Conservation (phyloP, 768 basidiomycete species). For the Macrolepiota dolichaula region DNA sequence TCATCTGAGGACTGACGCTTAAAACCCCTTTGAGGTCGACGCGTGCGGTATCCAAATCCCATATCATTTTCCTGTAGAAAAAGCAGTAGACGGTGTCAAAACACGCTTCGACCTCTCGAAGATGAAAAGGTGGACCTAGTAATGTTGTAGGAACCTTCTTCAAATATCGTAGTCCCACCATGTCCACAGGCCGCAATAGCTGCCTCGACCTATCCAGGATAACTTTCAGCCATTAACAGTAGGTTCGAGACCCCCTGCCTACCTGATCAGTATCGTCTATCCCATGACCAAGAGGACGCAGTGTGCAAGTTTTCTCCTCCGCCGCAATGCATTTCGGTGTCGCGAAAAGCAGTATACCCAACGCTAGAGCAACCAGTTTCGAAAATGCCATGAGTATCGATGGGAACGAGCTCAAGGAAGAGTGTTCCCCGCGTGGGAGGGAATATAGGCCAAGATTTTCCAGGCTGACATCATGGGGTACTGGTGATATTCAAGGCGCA, state of each 20-base stretch:
- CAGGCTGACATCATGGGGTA: neutral
- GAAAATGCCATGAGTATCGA: neutral
- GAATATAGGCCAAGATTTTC: neutral
- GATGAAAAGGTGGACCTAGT: conserved; percentile 35
- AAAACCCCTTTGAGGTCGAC: conserved; percentile 45
- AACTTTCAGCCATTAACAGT: neutral
- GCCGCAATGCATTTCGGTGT: conserved; percentile 17
- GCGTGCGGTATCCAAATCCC: conserved; percentile 40
- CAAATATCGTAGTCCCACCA: conserved; percentile 41
- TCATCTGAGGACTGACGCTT: conserved; percentile 29
- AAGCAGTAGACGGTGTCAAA: neutral
- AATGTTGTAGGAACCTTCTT: conserved; percentile 45
- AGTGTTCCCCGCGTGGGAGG: neutral
- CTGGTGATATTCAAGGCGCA: neutral
- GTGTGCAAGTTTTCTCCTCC: conserved; percentile 19
- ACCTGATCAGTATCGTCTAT: conserved; percentile 39
- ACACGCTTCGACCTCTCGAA: neutral
- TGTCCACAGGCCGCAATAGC: conserved; percentile 49
- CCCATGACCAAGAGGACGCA: conserved; percentile 33
- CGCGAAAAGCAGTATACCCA: conserved; percentile 9
- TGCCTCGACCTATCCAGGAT: conserved; percentile 35
- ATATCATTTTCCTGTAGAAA: conserved; percentile 45
- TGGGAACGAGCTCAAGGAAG: neutral
- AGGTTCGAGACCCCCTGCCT: conserved; percentile 4
- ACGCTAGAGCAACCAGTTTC: neutral